Base-by-base conservation (phyloP, 805 yeast species). In the Candida ortonii region DNA sequence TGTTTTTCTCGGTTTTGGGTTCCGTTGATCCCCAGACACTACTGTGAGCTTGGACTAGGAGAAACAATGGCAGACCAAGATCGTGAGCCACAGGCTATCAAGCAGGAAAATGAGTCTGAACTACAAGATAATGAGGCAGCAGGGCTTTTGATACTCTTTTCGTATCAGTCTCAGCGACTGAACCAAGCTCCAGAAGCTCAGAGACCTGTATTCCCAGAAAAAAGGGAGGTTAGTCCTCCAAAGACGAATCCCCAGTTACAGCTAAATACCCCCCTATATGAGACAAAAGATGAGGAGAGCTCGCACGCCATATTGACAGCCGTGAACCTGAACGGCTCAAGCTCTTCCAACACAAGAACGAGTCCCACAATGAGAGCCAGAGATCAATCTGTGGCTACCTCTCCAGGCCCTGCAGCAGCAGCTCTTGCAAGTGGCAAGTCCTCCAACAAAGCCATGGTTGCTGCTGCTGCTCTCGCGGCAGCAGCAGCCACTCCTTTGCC, bases 391-490 rank as follows among this genome's bases (percentile, higher is more conserved):
- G 44, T 53, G 19, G 49, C 57, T 13, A 54, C 57, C 14, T 59
- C 65, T 7, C 67, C 67, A 5, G 67, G 67, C 7, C 64, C 64
- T 17, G 66, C 61, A 2, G 59, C 64, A 7, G 65, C 65, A 11
- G 65, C 63, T 3, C 38, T 61, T 28, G 63, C 59, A 1, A 53
- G 55, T 20, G 56, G 52, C 5, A 43, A 41, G 23, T 50, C 53
- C n/a, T 51, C 55, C 7, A 59, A 58, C 34, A 73, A 78, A 47
- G 86, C 84, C 0, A 68, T 71, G 47, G 81, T 83, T 7, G 93
- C 90, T 0, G 93, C 93, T 1, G 90, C 89, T 7, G 90, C 90
- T 0, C 63, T 84, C 32, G 87, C 88, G 3, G 86, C 84, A 0
- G 93, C 90, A 0, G 89, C 89, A 2, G 84, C 79, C 10, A 71